Evolutionary conservation across 768 basidiomycete genomes (phyloP).

Genomic region (Macrocybe gigantea): DNA sequence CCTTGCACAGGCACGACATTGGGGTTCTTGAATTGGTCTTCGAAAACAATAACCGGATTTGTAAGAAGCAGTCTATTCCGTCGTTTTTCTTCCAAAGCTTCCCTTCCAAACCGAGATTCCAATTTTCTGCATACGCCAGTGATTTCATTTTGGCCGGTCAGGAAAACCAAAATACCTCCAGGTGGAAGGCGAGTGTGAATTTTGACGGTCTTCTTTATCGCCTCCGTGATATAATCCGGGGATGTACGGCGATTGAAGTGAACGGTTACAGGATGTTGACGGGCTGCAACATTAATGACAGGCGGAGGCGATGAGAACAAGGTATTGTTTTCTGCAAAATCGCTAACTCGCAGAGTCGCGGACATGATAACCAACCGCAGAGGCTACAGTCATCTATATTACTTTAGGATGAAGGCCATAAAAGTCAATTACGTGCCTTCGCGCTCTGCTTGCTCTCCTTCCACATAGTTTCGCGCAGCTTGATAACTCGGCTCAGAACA

Average conservation of each 20-base stretch:
- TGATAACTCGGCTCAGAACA: conserved; percentile 89
- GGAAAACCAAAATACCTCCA: conserved; percentile 88
- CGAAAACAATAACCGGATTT: conserved; percentile 21
- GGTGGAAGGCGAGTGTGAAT: conserved; percentile 90
- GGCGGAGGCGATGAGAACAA: conserved; percentile 87
- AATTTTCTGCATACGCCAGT: conserved; percentile 75
- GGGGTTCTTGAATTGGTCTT: conserved; percentile 12
- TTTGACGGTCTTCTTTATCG: conserved; percentile 83
- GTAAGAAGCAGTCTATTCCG: conserved; percentile 23
- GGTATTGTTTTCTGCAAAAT: conserved; percentile 82
- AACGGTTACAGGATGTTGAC: conserved; percentile 92
- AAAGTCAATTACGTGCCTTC: conserved; percentile 42
- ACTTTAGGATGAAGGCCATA: too few species aligned
- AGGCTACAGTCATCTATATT: conserved; percentile 39
- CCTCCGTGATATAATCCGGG: conserved; percentile 86
- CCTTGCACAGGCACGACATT: conserved; percentile 44
- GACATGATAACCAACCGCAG: conserved; percentile 97
- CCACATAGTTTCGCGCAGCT: conserved; percentile 88
- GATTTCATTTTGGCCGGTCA: conserved; percentile 97
- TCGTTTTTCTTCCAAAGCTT: conserved; percentile 51
- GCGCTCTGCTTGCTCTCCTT: conserved; percentile 61
- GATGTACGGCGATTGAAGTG: conserved; percentile 88
- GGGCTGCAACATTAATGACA: conserved; percentile 80
- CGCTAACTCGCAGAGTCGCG: conserved; percentile 88
- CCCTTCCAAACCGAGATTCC: conserved; percentile 69